Base-by-base conservation (phyloP, 768 basidiomycete genomes). In the Rhizopogon rudus region DNA sequence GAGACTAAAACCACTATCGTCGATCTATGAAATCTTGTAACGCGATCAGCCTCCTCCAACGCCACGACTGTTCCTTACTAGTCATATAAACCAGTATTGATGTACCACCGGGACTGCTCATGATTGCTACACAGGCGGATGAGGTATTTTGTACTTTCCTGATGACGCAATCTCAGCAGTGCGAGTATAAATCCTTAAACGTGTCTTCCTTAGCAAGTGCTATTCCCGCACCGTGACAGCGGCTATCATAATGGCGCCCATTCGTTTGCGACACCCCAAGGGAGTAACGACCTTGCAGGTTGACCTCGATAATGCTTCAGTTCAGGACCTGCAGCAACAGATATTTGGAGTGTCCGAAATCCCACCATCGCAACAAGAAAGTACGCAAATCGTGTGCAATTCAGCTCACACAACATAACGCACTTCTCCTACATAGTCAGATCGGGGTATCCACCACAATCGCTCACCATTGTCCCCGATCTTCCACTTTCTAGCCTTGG, bases 241-340 rank as follows among this genome's bases (percentile, higher is more conserved):
- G 3, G 22, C 25, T 25, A 25, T 25, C 3, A 40, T 39, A 3
- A 91, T 91, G 90, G 80, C 83, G 7, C 80, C 82, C 43, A 60
- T 96, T 40, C 86, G 94, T 25, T 75, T 98, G 3, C 81, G 94
- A 57, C 88, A 94, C 70, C 90, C 94, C 13, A 82, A 86, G 64
- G 94, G 94, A 31, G 82, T 91, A 29, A 75, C 85, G 7, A 92
- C 92, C 8, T 74, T 97, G 54, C 78, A 91, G 45, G 71, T 93
- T 39, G 79, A 86, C 54, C 71, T 86, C 60, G 77, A 82, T 53
- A 65, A 71, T 45, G 77, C 80, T 48, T 86, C 88, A 1, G 85
- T 97, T 3, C 80, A 79, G 53, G 86, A 92, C 60, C 78, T 98
- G 0, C 86, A 86, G 64, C 84, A 86, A 54, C 75, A 85, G 57